These are phyloP conservation scores for Mycena polygramma DNA, from an alignment of 768 basidiomycete species.

Conservation along the genomic window DNA sequence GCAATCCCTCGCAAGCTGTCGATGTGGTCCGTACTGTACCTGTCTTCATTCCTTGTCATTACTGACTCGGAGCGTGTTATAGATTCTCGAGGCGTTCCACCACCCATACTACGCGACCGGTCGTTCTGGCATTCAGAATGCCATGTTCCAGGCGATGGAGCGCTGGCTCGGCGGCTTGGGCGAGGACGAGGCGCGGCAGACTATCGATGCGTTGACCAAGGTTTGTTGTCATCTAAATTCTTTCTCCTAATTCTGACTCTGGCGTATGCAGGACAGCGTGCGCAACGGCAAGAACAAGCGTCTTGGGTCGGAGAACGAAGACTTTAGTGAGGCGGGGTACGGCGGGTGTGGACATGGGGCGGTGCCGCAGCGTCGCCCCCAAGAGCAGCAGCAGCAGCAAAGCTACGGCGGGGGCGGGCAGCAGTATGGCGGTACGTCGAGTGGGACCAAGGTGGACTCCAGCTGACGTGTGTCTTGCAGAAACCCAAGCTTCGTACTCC, in stretches of 20 bases:
- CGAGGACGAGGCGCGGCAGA: conserved; percentile 56
- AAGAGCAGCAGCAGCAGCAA: conserved; percentile 6
- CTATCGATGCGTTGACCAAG: conserved; percentile 67
- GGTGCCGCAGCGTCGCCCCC: conserved; percentile 27
- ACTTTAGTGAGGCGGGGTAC: conserved; percentile 54
- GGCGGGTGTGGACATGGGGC: conserved; percentile 50
- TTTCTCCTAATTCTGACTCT: not conserved
- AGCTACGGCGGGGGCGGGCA: conserved; percentile 20
- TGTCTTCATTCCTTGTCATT: not conserved
- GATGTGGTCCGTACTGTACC: conserved; percentile 50
- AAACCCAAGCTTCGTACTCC: conserved; percentile 20
- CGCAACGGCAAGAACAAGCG: conserved; percentile 70
- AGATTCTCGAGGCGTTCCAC: conserved; percentile 77
- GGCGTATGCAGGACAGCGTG: conserved; percentile 60
- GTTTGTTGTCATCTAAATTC: conserved; percentile 43
- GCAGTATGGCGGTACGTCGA: conserved; percentile 19
- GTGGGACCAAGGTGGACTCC: not conserved
- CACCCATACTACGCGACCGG: conserved; percentile 76
- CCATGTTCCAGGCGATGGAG: conserved; percentile 71
- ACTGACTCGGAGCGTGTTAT: not conserved
- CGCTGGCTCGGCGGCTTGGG: conserved; percentile 66
- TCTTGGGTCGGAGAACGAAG: conserved; percentile 60
- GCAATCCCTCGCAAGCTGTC: conserved; percentile 59
- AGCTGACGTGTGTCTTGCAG: not conserved
- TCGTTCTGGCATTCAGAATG: conserved; percentile 65